A percentile compares a stretch with the other conserved stretches of the same genome.
Conservation (phyloP, 2,329 filamentous ascomycete genomes). For the Fusarium sp. region DNA sequence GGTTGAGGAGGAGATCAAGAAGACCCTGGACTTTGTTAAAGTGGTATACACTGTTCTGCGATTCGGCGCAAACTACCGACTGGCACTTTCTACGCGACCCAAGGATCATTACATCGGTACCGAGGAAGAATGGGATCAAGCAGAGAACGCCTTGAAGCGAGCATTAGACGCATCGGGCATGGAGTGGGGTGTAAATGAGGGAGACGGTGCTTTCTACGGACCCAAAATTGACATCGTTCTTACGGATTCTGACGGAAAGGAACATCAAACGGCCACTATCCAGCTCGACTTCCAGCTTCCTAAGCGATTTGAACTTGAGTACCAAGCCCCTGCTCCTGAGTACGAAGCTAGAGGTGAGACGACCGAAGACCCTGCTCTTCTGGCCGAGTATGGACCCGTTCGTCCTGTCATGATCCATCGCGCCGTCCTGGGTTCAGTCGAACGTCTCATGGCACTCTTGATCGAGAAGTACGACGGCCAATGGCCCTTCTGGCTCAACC, state of each 20-base stretch:
- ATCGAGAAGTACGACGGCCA: constrained; percentile 85
- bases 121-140: constrained; percentile 70
- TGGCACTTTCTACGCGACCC: constrained; percentile 84
- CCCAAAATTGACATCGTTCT: constrained; percentile 92
- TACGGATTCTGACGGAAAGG: constrained; percentile 82
- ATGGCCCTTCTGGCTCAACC: constrained; percentile 92
- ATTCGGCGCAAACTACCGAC: constrained; percentile 75
- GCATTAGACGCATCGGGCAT: constrained; percentile 74
- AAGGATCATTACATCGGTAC: constrained; percentile 82
- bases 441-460: constrained; percentile 85
- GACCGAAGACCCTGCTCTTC: constrained; percentile 61
- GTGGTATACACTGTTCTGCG: constrained; percentile 78
- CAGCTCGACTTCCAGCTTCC: constrained; percentile 93
- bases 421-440: constrained; percentile 85
- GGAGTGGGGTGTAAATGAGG: constrained; percentile 80
- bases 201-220: constrained; percentile 90
- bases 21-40: constrained; percentile 79
- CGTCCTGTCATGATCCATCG: constrained; percentile 85
- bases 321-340: constrained; percentile 76
- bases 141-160: constrained; percentile 56
- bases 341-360: constrained; percentile 66
- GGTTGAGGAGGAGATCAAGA: constrained; percentile 79
- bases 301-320: constrained; percentile 82
- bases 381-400: constrained; percentile 69
- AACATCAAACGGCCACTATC: constrained; percentile 89